Base-by-base conservation (phyloP, 202 grass and related monocot genomes). In the Tripidium arundinaceum region DNA sequence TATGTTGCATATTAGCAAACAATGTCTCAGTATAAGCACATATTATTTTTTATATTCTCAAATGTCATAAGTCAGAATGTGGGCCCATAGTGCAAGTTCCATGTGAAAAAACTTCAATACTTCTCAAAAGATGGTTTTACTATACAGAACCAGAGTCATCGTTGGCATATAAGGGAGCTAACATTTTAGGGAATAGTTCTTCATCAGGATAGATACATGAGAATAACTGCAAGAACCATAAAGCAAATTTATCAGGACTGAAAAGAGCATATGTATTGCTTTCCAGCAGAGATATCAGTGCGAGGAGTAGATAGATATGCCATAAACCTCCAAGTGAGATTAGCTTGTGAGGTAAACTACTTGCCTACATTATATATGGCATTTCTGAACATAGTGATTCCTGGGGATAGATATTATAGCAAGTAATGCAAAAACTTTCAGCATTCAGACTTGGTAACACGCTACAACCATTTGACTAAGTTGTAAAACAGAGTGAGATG, bases 241-340 rank as follows among this genome's bases (percentile, higher is more conserved):
- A 54, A 63, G 31, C 18, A 46, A 76, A 87, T 70, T 77, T 28
- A 69, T 86, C 66, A 60, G 39, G 72, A 85, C 11, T 62, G 60
- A 98, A n/a, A 71, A 98, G 84, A 89, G 68, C 84, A 78, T 92
- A 74, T 89, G 61, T 70, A 86, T 61, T 77, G 58, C 65, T 94
- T 94, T 73, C 94, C 86, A 0, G 22, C 22, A 13, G 68, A 67
- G 60, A 77, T 75, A 93, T 93, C 87, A 70, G 86, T 49, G 66
- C 88, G 94, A 8, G 83, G 89, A 75, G 86, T 83, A 61, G 94
- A 94, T 11, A 98, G 57, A 92, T 94, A 88, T 66, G 86, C 76
- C 43, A 94, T 70, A 79, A 94, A 94, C 70, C 92, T 93, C 81
- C 39, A 84, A 54, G 43, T 29, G 37, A 81, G 39, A 81, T 22